Evolutionary conservation across 306 rosid genomes (phyloP).

Genomic region (Acacia crassicarpa): DNA sequence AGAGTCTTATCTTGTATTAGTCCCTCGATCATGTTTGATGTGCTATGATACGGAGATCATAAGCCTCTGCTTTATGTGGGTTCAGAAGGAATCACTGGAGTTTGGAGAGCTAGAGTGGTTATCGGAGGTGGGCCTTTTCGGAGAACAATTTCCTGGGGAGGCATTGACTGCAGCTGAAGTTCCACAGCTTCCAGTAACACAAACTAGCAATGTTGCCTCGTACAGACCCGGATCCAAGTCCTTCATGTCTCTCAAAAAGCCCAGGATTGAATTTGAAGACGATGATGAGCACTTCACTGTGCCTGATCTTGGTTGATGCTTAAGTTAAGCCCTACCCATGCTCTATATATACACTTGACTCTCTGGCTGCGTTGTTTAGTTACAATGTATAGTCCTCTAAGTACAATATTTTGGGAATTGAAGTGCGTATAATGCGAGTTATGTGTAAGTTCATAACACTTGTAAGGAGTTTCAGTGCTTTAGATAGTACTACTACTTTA

Average conservation of each 20-base stretch:
- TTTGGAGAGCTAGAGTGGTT: constrained; percentile 95
- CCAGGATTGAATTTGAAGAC: constrained; percentile 77
- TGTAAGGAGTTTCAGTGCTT: constrained; percentile 24
- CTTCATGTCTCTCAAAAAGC: constrained; percentile 62
- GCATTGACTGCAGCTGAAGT: constrained; percentile 89
- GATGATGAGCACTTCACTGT: constrained; percentile 85
- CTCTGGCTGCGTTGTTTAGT: constrained; percentile 19
- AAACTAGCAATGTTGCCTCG: constrained; percentile 43
- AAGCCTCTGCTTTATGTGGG: neutral
- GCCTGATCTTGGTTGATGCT: constrained; percentile 80
- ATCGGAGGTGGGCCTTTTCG: constrained; percentile 65
- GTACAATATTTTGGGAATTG: constrained; percentile 22
- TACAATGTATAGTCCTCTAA: constrained; percentile 34
- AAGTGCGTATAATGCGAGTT: constrained; percentile 31
- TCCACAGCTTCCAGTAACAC: constrained; percentile 74
- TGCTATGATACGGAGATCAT: constrained; percentile 15
- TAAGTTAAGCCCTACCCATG: neutral
- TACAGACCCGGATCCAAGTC: constrained; percentile 60
- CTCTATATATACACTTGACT: neutral
- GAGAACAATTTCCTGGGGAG: constrained; percentile 68
- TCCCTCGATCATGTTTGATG: neutral
- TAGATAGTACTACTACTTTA: constrained; percentile 29
- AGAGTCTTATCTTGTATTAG: neutral
- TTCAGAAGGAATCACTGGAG: constrained; percentile 75
- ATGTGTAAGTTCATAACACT: constrained; percentile 27